Evolutionary conservation across 306 rosid genomes (phyloP).

Genomic region (Sindora glabra): DNA sequence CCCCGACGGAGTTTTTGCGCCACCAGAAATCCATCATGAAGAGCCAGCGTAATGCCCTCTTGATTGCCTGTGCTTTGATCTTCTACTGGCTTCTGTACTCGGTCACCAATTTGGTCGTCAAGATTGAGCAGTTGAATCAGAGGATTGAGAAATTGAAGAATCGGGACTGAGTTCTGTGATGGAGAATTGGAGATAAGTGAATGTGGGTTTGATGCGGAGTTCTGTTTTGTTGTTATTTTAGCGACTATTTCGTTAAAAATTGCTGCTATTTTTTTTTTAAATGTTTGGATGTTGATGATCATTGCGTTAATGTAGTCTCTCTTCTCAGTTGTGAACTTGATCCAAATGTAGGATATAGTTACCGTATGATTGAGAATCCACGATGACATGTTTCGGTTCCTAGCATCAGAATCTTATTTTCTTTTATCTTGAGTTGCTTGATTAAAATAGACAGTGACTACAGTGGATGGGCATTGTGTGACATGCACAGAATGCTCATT

Average conservation of each 20-base stretch:
- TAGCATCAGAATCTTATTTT: background rate
- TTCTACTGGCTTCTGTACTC: conserved; percentile 97
- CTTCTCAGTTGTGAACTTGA: background rate
- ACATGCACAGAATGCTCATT: too few relatives aligned
- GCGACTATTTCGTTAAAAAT: background rate
- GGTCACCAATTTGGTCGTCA: conserved; percentile 68
- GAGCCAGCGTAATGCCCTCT: conserved; percentile 95
- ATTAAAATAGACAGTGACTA: background rate
- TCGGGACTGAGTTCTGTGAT: conserved; percentile 41
- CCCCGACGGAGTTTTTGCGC: conserved; percentile 74
- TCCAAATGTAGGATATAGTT: background rate
- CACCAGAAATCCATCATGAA: conserved; percentile 98
- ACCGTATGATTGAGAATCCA: background rate
- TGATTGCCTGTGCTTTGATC: conserved; percentile 73
- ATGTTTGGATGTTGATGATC: background rate
- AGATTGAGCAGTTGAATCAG: conserved; percentile 80
- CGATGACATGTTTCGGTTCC: background rate
- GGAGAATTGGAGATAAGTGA: background rate
- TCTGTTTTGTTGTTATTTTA: background rate
- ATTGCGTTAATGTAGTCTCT: conserved; percentile 12
- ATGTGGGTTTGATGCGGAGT: background rate
- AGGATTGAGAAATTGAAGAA: conserved; percentile 76
- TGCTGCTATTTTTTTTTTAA: background rate
- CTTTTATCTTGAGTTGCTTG: background rate
- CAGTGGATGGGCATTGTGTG: background rate